Conservation (phyloP, 176 grass and related monocot genomes). For the Juncus inflexus region DNA sequence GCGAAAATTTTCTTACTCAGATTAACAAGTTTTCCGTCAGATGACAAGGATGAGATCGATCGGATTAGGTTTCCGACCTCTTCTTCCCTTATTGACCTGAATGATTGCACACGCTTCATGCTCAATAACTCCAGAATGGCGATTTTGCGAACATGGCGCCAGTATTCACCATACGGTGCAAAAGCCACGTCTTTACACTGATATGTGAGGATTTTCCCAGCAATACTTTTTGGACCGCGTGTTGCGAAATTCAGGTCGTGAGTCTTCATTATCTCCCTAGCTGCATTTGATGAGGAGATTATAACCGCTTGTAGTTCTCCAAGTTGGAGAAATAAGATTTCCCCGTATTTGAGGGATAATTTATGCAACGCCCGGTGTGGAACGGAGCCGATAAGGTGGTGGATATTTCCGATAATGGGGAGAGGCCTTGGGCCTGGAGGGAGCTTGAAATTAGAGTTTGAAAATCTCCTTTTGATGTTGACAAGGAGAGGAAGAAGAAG, state of each 20-base stretch:
- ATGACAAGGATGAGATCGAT: neutral
- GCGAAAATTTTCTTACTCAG: constrained; percentile 23
- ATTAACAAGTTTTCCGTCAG: constrained; percentile 6
- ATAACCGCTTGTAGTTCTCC: constrained; percentile 28
- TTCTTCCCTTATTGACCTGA: constrained; percentile 27
- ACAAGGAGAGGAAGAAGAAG: neutral
- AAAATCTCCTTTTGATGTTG: neutral
- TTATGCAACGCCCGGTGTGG: constrained; percentile 24
- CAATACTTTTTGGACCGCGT: neutral
- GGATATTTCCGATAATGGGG: constrained; percentile 41
- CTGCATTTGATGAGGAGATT: constrained; percentile 15
- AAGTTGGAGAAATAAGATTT: constrained; percentile 27
- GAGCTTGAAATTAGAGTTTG: neutral
- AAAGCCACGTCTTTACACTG: constrained; percentile 19
- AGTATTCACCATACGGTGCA: constrained; percentile 27
- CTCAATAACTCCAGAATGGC: constrained; percentile 32
- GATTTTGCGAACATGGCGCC: constrained; percentile 38
- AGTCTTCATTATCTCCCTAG: constrained; percentile 27
- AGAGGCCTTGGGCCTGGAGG: constrained; percentile 35
- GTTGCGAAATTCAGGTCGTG: constrained; percentile 28
- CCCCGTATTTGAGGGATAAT: constrained; percentile 19
- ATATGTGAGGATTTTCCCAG: neutral
- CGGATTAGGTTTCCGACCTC: constrained; percentile 27
- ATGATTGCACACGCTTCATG: constrained; percentile 30
- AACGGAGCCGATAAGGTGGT: constrained; percentile 16